Percentiles rank a stretch among this genome's conserved stretches.
phyloP scores from a whole-genome alignment of 345 rosid species.

The Gossypium bickii region DNA sequence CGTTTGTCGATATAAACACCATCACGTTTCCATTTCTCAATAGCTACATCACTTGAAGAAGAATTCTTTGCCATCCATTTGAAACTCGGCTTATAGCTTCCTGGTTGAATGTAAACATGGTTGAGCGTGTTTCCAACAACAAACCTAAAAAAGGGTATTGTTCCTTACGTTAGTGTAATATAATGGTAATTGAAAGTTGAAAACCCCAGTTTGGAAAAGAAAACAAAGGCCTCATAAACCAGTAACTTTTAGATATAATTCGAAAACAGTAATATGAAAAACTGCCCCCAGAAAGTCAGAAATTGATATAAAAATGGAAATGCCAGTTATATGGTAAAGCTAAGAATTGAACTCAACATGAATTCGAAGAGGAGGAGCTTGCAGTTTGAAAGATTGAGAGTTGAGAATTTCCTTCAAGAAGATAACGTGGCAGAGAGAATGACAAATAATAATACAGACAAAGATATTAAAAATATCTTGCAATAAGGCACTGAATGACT shows the following conservation, averaged over 20 bases:
- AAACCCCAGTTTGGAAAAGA: not conserved
- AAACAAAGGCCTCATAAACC: not conserved
- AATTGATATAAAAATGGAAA: not conserved
- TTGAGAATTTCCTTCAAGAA: not conserved
- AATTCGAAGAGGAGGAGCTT: not conserved
- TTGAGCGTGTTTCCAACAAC: conserved; percentile 36
- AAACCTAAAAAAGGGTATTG: conserved; percentile 39
- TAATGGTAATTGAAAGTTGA: not conserved
- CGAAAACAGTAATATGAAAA: no score
- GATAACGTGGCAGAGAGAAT: not conserved
- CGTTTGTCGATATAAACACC: conserved; percentile 59
- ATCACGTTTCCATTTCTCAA: conserved; percentile 41
- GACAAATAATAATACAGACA: not conserved
- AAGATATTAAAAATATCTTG: not conserved
- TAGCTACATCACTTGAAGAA: conserved; percentile 31
- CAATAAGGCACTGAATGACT: not conserved
- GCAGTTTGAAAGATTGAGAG: not conserved
- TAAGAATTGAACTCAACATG: conserved; percentile 6
- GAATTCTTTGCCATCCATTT: conserved; percentile 31
- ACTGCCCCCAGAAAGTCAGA: not conserved
- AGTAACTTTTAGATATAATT: no score
- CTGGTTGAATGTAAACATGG: conserved; percentile 29
- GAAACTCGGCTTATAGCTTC: conserved; percentile 24
- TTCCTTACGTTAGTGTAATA: not conserved
- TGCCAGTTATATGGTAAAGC: not conserved